A percentile compares a stretch with the other conserved stretches of the same genome.
These are phyloP conservation scores for Ophiosphaerella narmari DNA, from an alignment of 2,329 filamentous ascomycete species.

Conservation along the genomic window DNA sequence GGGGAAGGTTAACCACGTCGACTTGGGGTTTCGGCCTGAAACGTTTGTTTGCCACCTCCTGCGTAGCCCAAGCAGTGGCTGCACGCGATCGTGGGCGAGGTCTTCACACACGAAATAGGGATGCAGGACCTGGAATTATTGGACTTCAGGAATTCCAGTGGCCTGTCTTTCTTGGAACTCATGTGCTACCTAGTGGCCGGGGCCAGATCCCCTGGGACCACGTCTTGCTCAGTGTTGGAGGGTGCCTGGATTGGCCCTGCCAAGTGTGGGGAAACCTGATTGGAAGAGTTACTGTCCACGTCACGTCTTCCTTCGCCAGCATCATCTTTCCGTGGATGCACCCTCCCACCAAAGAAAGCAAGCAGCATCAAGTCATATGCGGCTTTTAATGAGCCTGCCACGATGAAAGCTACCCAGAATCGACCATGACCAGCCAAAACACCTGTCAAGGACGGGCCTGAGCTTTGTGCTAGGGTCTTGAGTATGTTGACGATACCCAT, in stretches of 20 bases:
- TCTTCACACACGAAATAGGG: too few species aligned
- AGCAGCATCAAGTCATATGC: conserved; percentile 43
- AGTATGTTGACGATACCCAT: conserved; percentile 48
- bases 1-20: conserved; percentile 3
- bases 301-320: conserved; percentile 1
- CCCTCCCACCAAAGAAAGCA: conserved; percentile 39
- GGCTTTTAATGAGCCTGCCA: conserved; percentile 43
- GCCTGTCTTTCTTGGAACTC: too few species aligned
- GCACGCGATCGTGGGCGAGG: background rate
- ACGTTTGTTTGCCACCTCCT: conserved; percentile 9
- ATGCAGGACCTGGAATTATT: too few species aligned
- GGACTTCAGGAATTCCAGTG: too few species aligned
- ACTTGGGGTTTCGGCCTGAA: conserved; percentile 2
- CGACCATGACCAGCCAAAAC: conserved; percentile 35
- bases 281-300: background rate
- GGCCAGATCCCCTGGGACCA: too few species aligned
- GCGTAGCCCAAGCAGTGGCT: background rate
- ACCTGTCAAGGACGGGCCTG: conserved; percentile 43
- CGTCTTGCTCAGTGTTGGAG: too few species aligned
- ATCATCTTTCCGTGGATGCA: conserved; percentile 16
- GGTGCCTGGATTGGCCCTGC: background rate
- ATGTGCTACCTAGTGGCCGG: too few species aligned
- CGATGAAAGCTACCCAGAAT: conserved; percentile 48
- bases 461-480: conserved; percentile 43
- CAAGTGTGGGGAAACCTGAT: background rate